Evolutionary conservation across 805 yeast species (phyloP), one percentile per base, ranked within the genome.

Genomic region (Candida wancherniae): DNA sequence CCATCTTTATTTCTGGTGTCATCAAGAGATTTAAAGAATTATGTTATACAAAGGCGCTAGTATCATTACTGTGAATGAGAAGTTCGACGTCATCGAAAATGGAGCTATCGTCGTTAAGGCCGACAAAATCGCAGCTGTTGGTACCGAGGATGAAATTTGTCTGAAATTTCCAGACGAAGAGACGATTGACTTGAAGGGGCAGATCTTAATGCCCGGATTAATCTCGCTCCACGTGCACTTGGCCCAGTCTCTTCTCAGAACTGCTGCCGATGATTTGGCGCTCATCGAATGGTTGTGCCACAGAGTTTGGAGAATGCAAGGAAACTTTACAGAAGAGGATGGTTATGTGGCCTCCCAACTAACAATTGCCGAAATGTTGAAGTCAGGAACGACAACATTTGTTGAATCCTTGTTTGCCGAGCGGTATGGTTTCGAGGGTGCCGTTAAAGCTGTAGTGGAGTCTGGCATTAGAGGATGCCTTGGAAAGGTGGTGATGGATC

Each of bases 401-500:
- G 45, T 40, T 11, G 43, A 40, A 22, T 33, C 40, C 3, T 21
- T 40, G 14, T 40, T 38, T 15, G 45, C 45, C 4, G 43, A 40
- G 15, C 25, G 45, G 4, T 35, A 40, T 18, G 45, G 45, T 4
- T 40, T 40, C 15, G 36, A 14, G 6, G 45, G 45, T 3, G 45
- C 42, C 9, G 43, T 38, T 17, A 29, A 33, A 16, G 40, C 45
- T 6, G 42, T 40, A 6, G 37, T 36, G 10, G 44, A 40, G 8
- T 40, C 44, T 4, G 44, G 42, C 7, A 38, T 40, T 21, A 23
- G 44, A 28, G 44, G 44, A 14, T 40, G 44, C 22, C 31, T 40
- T 9, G 40, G 45, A 18, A 40, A 39, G 16, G 43, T 38, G 10
- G 43, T 40, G 9, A 38, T 40, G 45, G 43, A 40, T 16, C 45